phyloP scores from a whole-genome alignment of 768 basidiomycete species.

The Lactarius indigo region DNA sequence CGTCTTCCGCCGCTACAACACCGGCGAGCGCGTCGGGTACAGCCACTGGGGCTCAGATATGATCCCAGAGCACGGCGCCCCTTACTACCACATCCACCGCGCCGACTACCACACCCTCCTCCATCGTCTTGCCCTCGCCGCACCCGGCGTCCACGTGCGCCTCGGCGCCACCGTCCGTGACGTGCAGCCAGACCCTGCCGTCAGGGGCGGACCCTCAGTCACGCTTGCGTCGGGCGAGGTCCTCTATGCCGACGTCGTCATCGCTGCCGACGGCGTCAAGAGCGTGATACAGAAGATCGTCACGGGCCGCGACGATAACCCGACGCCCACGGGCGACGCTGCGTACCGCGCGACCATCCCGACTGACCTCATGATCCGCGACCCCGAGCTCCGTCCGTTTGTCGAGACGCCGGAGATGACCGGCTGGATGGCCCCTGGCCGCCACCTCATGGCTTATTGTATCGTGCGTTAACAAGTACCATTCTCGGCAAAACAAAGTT shows the following conservation, averaged over 20 bases:
- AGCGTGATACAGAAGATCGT: slow-evolving; percentile 49
- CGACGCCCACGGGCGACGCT: slow-evolving; percentile 54
- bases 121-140: slow-evolving; percentile 33
- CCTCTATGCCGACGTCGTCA: slow-evolving; percentile 36
- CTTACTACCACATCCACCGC: slow-evolving; percentile 43
- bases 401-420: slow-evolving; percentile 52
- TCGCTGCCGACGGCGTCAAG: slow-evolving; percentile 45
- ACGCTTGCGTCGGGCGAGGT: slow-evolving; percentile 38
- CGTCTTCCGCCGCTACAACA: slow-evolving; percentile 37
- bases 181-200: slow-evolving; percentile 32
- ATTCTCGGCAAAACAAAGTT: background rate
- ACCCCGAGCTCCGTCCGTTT: slow-evolving; percentile 49
- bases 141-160: slow-evolving; percentile 33
- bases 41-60: slow-evolving; percentile 36
- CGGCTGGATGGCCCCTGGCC: slow-evolving; percentile 55
- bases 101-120: slow-evolving; percentile 42
- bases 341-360: slow-evolving; percentile 57
- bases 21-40: slow-evolving; percentile 38
- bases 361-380: slow-evolving; percentile 41
- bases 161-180: slow-evolving; percentile 34
- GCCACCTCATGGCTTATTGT: slow-evolving; percentile 45
- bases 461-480: slow-evolving; percentile 35
- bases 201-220: slow-evolving; percentile 29
- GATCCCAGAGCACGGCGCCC: slow-evolving; percentile 34
- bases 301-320: slow-evolving; percentile 43